phyloP scores from a whole-genome alignment of 2,329 filamentous ascomycete genomes.

The Xylariaceae sp. region DNA sequence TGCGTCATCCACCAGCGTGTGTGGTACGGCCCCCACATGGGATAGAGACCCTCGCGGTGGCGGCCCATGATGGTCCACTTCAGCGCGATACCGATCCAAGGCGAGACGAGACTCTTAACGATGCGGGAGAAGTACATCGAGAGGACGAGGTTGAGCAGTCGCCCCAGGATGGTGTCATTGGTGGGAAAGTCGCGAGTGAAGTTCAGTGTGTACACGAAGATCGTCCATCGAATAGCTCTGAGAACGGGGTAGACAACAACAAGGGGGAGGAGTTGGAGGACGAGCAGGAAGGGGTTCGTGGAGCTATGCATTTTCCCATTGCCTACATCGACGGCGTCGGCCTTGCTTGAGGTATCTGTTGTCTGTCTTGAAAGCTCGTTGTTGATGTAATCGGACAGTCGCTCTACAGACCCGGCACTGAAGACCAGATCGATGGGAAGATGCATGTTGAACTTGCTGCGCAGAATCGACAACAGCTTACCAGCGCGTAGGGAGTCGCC shows the following conservation, averaged over 20 bases:
- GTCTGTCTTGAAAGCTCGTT: slow-evolving; percentile 18
- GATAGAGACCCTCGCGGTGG: slow-evolving; percentile 48
- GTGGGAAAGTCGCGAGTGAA: slow-evolving; percentile 37
- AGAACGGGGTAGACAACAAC: slow-evolving; percentile 46
- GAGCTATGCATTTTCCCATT: slow-evolving; percentile 42
- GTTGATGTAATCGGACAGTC: slow-evolving; percentile 35
- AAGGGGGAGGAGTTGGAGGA: slow-evolving; percentile 48
- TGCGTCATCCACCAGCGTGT: slow-evolving; percentile 56
- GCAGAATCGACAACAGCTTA: slow-evolving; percentile 44
- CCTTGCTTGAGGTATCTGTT: not conserved
- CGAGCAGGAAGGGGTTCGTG: slow-evolving; percentile 42
- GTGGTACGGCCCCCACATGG: slow-evolving; percentile 57
- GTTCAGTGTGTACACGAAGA: slow-evolving; percentile 45
- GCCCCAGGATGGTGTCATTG: slow-evolving; percentile 35
- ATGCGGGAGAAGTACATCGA: slow-evolving; percentile 39
- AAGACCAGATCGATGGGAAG: slow-evolving; percentile 50
- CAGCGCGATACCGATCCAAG: slow-evolving; percentile 42
- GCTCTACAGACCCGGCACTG: slow-evolving; percentile 39
- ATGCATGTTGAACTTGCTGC: slow-evolving; percentile 43
- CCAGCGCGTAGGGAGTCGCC: slow-evolving; percentile 52
- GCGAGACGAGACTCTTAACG: slow-evolving; percentile 34
- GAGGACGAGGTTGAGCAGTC: slow-evolving; percentile 44
- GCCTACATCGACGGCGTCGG: slow-evolving; percentile 20
- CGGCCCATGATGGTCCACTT: slow-evolving; percentile 54
- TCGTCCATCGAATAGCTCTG: slow-evolving; percentile 47